Conservation (phyloP, 2,329 filamentous ascomycete genomes). For the Aspergillus sp. region DNA sequence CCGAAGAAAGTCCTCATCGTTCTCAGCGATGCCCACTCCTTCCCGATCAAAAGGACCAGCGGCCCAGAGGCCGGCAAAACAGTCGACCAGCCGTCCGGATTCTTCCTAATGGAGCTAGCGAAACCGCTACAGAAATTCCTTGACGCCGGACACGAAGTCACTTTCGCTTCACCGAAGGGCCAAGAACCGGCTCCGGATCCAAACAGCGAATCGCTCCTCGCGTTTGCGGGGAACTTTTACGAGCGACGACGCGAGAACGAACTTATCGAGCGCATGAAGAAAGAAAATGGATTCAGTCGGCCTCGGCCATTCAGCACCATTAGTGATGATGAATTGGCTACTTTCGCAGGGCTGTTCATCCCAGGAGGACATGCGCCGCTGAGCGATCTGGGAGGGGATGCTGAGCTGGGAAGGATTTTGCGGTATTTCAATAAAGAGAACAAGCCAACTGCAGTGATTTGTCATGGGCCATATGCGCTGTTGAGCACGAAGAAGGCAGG, state of each 20-base stretch:
- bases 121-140: slow-evolving; percentile 39
- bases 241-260: slow-evolving; percentile 42
- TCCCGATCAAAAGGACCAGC: slow-evolving; percentile 34
- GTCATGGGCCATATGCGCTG: slow-evolving; percentile 49
- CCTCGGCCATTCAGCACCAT: slow-evolving; percentile 42
- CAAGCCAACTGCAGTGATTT: slow-evolving; percentile 49
- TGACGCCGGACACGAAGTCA: slow-evolving; percentile 42
- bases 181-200: slow-evolving; percentile 44
- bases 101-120: slow-evolving; percentile 43
- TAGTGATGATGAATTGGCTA: slow-evolving; percentile 39
- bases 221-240: slow-evolving; percentile 49
- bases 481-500: slow-evolving; percentile 41
- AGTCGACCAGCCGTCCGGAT: slow-evolving; percentile 32
- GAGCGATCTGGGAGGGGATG: slow-evolving; percentile 41
- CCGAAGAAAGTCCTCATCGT: slow-evolving; percentile 46
- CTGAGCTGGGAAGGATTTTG: slow-evolving; percentile 45
- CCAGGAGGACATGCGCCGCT: slow-evolving; percentile 49
- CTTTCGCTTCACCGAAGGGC: slow-evolving; percentile 47
- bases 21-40: slow-evolving; percentile 44
- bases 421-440: slow-evolving; percentile 39
- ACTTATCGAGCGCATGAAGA: slow-evolving; percentile 46
- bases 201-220: slow-evolving; percentile 41
- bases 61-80: slow-evolving; percentile 22
- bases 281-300: slow-evolving; percentile 43
- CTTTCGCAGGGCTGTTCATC: slow-evolving; percentile 45